These are phyloP conservation scores for Sequoia sempervirens DNA, from an alignment of 75 land plant species.

Conservation along the genomic window DNA sequence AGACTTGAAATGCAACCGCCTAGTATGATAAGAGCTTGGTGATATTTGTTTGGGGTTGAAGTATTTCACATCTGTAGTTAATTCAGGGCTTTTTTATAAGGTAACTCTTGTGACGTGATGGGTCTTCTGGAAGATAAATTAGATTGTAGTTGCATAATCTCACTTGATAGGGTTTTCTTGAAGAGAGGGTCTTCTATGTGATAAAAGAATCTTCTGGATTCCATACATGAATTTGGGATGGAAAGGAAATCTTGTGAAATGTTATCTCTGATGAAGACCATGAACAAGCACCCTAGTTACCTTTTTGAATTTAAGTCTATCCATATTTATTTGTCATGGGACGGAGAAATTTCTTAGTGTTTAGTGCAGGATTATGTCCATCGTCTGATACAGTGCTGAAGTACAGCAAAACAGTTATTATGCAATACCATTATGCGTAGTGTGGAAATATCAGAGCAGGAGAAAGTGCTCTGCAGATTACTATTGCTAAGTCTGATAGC, in stretches of 20 bases:
- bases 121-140: background rate
- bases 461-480: background rate
- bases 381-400: background rate
- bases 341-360: background rate
- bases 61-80: background rate
- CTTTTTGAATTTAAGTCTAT: background rate
- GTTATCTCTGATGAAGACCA: background rate
- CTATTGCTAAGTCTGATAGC: background rate
- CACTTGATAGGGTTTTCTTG: background rate
- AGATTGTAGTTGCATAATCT: background rate
- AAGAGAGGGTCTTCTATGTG: background rate
- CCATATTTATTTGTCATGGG: background rate
- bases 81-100: background rate
- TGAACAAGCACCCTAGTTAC: background rate
- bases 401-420: background rate
- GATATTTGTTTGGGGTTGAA: background rate
- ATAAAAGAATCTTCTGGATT: background rate
- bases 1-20: too few species aligned
- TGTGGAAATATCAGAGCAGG: background rate
- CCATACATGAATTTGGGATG: background rate
- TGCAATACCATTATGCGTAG: background rate
- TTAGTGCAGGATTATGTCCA: background rate
- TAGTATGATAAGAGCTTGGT: too few species aligned
- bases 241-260: background rate
- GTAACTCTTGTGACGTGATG: background rate